Percentiles rank a stretch among this genome's conserved stretches.
phyloP scores from a whole-genome alignment of 352 stramenopile genomes.

The Pythium catenulatum region DNA sequence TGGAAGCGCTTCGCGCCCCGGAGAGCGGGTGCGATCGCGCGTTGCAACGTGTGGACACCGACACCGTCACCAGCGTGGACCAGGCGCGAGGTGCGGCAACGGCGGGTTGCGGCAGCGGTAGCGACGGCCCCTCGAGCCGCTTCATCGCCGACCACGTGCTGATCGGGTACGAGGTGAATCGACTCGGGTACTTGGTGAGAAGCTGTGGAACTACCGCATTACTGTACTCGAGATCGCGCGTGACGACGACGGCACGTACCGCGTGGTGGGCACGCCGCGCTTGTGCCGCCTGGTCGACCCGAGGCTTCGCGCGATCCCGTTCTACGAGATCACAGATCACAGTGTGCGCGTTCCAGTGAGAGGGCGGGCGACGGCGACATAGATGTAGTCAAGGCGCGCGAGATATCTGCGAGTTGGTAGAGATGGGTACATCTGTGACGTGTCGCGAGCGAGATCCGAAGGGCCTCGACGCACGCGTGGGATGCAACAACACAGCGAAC shows the following conservation, averaged over 20 bases:
- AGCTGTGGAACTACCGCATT: slow-evolving; percentile 44
- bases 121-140: too few relatives aligned
- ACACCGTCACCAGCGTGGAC: background rate
- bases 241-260: background rate
- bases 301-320: slow-evolving; percentile 2
- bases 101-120: too few relatives aligned
- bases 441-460: too few relatives aligned
- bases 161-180: slow-evolving; percentile 27
- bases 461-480: too few relatives aligned
- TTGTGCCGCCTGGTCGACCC: slow-evolving; percentile 26
- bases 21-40: too few relatives aligned
- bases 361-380: too few relatives aligned
- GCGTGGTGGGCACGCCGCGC: background rate
- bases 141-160: background rate
- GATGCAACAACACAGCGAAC: too few relatives aligned
- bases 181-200: slow-evolving; percentile 34
- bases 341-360: slow-evolving; percentile 6
- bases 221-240: slow-evolving; percentile 13
- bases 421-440: too few relatives aligned
- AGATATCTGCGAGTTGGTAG: too few relatives aligned
- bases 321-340: slow-evolving; percentile 19
- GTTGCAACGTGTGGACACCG: too few relatives aligned
- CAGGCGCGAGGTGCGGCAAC: background rate
- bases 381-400: too few relatives aligned
- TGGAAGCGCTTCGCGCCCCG: background rate